phyloP scores from a whole-genome alignment of 139 green algal species.

The Chlorella sp. region DNA sequence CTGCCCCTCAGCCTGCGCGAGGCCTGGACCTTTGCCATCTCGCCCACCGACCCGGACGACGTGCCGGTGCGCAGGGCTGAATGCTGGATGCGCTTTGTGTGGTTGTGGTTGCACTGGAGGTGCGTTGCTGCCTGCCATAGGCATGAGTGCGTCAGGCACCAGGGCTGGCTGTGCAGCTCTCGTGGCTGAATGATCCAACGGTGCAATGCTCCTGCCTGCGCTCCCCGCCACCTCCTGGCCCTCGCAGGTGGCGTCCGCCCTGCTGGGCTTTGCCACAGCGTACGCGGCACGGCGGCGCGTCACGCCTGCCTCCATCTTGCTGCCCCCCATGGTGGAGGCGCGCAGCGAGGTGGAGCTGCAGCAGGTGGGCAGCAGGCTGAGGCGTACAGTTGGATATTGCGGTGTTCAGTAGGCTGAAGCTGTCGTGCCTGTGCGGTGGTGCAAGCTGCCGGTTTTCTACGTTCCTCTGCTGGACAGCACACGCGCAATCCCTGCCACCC shows the following conservation, averaged over 20 bases:
- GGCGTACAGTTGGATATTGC: neutral
- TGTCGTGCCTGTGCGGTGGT: neutral
- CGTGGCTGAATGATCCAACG: too few species aligned
- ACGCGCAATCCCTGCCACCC: too few species aligned
- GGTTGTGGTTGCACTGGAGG: too few species aligned
- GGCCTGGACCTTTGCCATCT: conserved; percentile 57
- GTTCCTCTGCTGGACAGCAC: neutral
- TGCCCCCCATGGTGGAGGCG: conserved; percentile 38
- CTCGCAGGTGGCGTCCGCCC: conserved; percentile 11
- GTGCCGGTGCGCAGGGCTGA: too few species aligned
- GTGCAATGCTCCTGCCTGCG: too few species aligned
- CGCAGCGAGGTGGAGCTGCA: conserved; percentile 49
- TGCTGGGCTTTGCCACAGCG: conserved; percentile 55
- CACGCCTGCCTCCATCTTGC: conserved; percentile 21
- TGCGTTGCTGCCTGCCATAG: too few species aligned
- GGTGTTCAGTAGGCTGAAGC: too few species aligned
- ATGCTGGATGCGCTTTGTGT: too few species aligned
- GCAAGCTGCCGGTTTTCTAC: neutral
- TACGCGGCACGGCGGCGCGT: conserved; percentile 35
- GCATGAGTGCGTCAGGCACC: too few species aligned
- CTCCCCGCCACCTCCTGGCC: too few species aligned
- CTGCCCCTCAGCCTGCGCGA: conserved; percentile 54
- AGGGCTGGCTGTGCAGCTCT: too few species aligned
- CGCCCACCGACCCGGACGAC: conserved; percentile 49
- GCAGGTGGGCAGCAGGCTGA: conserved; percentile 7